Evolutionary conservation across 2,329 filamentous ascomycete genomes (phyloP), one percentile per base, ranked within the genome.

Genomic region (Monosporascus sp.): DNA sequence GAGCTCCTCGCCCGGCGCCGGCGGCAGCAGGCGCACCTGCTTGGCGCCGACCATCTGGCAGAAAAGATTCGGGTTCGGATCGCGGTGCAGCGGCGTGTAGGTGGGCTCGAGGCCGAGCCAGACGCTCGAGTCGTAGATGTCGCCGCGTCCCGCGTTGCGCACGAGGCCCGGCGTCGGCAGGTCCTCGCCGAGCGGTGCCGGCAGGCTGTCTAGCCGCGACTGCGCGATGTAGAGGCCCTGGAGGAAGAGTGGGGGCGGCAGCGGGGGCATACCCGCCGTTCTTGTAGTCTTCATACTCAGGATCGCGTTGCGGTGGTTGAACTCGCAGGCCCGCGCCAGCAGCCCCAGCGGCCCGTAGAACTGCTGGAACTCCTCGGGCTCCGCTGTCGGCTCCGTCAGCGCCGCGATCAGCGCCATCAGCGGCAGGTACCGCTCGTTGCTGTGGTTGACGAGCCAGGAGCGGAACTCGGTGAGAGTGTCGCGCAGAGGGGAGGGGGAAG

Each of bases 61-160:
- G 67, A 97, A 96, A 0, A 97, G 63, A 65, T 99, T 99, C 0
- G 90, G 90, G 63, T 97, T 97, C 0, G 94, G 94, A 64, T 99
- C 94, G 51, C 88, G 83, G 70, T 99, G 94, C 3, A 96, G 75
- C 3, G 94, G 91, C 1, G 94, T 97, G 61, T 90, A 91, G 0
- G 92, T 97, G 0, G 90, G 90, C 39, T 90, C 84, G 15, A 86
- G 76, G 1, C 94, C 94, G 14, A 97, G 79, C 93, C 93, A 99
- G 44, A 97, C 75, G 61, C 89, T 95, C 0, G 88, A 86, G 61
- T 80, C 82, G 67, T 97, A 97, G n/a, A 97, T 72, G 67, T 97
- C 92, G 3, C 90, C 90, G 60, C 81, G 87, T 0, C 89, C 89
- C 1, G 82, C 79, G 6, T 73, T 66, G 3, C 64, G 68, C 3